Percentiles rank a stretch among this genome's conserved stretches.
Evolutionary conservation across 129 eudicot species (phyloP).

Genomic region (Centaurea solstitialis): DNA sequence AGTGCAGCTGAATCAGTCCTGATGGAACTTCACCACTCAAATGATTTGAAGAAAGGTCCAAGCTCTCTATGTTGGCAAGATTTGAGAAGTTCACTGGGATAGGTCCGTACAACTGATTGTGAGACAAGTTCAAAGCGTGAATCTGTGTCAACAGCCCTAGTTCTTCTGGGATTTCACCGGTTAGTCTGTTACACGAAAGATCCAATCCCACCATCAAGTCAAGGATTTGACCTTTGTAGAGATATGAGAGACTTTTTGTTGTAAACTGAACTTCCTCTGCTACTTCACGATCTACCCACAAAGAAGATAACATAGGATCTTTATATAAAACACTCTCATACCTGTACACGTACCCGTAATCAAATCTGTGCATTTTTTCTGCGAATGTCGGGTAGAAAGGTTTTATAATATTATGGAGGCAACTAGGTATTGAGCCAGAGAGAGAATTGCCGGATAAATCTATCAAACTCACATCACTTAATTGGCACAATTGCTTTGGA

Average conservation of each 20-base stretch:
- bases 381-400: background rate
- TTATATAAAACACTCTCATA: background rate
- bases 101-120: background rate
- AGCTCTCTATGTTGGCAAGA: constrained; percentile 9
- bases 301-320: too few relatives aligned
- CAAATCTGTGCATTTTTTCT: too few relatives aligned
- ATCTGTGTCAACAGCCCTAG: constrained; percentile 19
- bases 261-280: constrained; percentile 8
- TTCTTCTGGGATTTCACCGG: constrained; percentile 25
- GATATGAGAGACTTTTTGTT: background rate
- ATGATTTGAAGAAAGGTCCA: constrained; percentile 7
- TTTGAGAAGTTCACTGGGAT: constrained; percentile 25
- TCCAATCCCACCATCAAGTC: constrained; percentile 31
- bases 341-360: too few relatives aligned
- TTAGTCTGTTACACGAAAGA: constrained; percentile 21
- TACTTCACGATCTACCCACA: too few relatives aligned
- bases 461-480: constrained; percentile 2
- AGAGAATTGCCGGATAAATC: constrained; percentile 15
- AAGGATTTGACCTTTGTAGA: constrained; percentile 21
- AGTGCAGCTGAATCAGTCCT: background rate
- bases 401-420: background rate
- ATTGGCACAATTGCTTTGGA: constrained; percentile 11
- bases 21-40: constrained; percentile 14
- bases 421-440: constrained; percentile 17
- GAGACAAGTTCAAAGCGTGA: constrained; percentile 6